Base-by-base conservation (phyloP, 345 rosid species). In the Draba incana region DNA sequence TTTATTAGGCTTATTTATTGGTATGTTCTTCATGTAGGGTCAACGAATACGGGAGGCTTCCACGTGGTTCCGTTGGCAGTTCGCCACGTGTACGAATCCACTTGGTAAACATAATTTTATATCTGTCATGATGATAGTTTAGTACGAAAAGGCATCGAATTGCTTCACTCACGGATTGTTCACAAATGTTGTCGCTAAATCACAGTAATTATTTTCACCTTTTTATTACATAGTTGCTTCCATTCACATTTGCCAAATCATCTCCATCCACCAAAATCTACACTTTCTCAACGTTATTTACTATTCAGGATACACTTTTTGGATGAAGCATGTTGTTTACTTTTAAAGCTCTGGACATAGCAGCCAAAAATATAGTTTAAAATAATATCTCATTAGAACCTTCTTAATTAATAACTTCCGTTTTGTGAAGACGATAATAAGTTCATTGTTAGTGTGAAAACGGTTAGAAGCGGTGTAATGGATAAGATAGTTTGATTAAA, bases 121-220 rank as follows among this genome's bases (percentile, higher is more conserved):
- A 72, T 72, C 58, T 28, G 57, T 48, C 20, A 57, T 64, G 53
- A 63, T 47, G 31, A 56, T 16, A 56, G 38, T 20, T 57, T 64
- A 72, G 65, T 64, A 72, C 65, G 71, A 64, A 64, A 56, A 64
- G 70, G 51, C 50, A 37, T 25, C 65, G 76, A 72, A 64, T 57
- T 56, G 70, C 53, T 4, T 30, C 71, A 57, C 47, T 57, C 76
- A 72, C 71, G 66, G 71, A 72, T 57, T 30, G 28, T 60, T 50
- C 60, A 41, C 67, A 49, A 23, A 48, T 27, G 31, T 48, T 56
- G 64, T 71, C 64, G 48, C 50, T 5, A 37, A 38, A 13, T 47
- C 13, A 20, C 3, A 11, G 64, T 54, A 45, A 71, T 35, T 20
- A 33, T 41, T 60, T 8, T 70, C 9, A 61, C 62, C 31, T 70